These are phyloP conservation scores for Purshia tridentata DNA, from an alignment of 306 rosid genomes.

Conservation along the genomic window DNA sequence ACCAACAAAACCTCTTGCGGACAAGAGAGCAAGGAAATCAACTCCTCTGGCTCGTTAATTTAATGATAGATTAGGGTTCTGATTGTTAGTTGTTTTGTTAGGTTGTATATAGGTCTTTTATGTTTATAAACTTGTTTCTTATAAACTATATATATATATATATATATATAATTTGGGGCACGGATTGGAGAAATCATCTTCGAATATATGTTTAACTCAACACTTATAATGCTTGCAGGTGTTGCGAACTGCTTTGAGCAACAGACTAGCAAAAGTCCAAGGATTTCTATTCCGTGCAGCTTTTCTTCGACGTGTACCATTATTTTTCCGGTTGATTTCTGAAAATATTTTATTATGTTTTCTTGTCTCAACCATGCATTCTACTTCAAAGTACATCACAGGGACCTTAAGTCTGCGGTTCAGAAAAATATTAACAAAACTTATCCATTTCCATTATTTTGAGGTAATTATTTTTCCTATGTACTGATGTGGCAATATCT, in stretches of 20 bases:
- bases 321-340: constrained; percentile 78
- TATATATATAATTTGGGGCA: background rate
- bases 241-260: constrained; percentile 88
- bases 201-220: constrained; percentile 1
- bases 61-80: too few relatives aligned
- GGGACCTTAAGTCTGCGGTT: constrained; percentile 91
- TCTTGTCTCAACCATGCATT: constrained; percentile 79
- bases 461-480: constrained; percentile 54
- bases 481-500: constrained; percentile 10
- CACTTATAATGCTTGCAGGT: constrained; percentile 50
- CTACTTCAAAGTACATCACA: constrained; percentile 84
- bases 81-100: too few relatives aligned
- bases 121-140: too few relatives aligned
- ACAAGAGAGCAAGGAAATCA: too few relatives aligned
- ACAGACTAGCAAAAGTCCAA: constrained; percentile 99
- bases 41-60: too few relatives aligned
- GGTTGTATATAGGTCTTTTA: too few relatives aligned
- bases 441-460: constrained; percentile 90
- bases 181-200: background rate
- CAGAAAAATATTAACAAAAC: constrained; percentile 87
- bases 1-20: too few relatives aligned
- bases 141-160: too few relatives aligned
- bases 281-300: constrained; percentile 99
- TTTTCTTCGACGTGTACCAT: constrained; percentile 92
- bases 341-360: constrained; percentile 90